Conservation (phyloP, 2,329 filamentous ascomycete species). For the Colletotrichum chlorophyti region DNA sequence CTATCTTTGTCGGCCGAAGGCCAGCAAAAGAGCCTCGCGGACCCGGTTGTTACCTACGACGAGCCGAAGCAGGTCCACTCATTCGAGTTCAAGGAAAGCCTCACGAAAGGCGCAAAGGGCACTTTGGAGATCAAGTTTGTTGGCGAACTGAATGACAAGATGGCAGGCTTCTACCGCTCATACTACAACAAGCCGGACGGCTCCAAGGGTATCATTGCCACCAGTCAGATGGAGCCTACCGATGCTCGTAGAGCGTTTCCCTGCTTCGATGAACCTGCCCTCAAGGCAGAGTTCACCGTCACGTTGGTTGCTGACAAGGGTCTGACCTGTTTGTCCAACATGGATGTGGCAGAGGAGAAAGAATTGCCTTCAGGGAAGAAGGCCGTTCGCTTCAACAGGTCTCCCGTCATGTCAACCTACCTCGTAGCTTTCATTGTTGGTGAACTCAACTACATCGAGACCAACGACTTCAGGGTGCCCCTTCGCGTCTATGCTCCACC, state of each 20-base stretch:
- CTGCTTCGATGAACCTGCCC: conserved; percentile 93
- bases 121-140: conserved; percentile 69
- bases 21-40: conserved; percentile 58
- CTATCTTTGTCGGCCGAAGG: conserved; percentile 27
- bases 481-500: conserved; percentile 94
- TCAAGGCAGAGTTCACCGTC: conserved; percentile 92
- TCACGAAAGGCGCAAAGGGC: conserved; percentile 79
- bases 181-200: conserved; percentile 88
- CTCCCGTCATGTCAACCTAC: conserved; percentile 95
- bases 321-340: conserved; percentile 93
- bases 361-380: conserved; percentile 61
- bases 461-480: conserved; percentile 87
- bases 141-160: conserved; percentile 86
- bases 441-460: conserved; percentile 93
- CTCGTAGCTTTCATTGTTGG: conserved; percentile 93
- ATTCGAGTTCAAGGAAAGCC: conserved; percentile 75
- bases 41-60: conserved; percentile 73
- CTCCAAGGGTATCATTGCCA: conserved; percentile 81
- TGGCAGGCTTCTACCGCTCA: conserved; percentile 97
- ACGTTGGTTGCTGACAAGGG: conserved; percentile 90
- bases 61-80: conserved; percentile 82
- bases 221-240: conserved; percentile 95
- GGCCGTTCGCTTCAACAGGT: conserved; percentile 89
- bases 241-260: conserved; percentile 93
- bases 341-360: conserved; percentile 86